Percentiles rank a stretch among this genome's conserved stretches.
Evolutionary conservation across 768 basidiomycete genomes (phyloP).

Genomic region (Lactarius sanguifluus): DNA sequence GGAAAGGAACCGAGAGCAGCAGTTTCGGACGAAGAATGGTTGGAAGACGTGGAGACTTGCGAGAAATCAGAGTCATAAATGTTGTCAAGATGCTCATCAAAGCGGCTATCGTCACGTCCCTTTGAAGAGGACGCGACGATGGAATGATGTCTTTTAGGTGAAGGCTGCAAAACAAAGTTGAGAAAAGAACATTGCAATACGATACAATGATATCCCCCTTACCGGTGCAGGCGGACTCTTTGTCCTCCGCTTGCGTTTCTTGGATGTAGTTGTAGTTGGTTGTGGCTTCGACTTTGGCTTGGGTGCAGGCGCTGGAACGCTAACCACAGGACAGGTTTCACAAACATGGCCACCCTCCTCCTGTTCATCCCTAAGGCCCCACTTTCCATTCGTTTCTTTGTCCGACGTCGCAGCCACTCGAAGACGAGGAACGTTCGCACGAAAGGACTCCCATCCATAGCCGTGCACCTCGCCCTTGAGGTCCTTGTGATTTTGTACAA

Average conservation of each 20-base stretch:
- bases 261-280: background rate
- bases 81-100: background rate
- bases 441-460: slow-evolving; percentile 48
- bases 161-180: background rate
- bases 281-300: background rate
- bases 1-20: background rate
- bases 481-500: slow-evolving; percentile 46
- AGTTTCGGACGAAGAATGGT: slow-evolving; percentile 33
- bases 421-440: slow-evolving; percentile 22
- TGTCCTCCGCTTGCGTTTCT: background rate
- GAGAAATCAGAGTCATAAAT: slow-evolving; percentile 60
- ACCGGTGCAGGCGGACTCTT: slow-evolving; percentile 3
- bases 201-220: background rate
- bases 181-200: background rate
- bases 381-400: slow-evolving; percentile 1
- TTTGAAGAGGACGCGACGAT: background rate
- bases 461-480: slow-evolving; percentile 41
- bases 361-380: slow-evolving; percentile 13
- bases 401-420: background rate
- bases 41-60: slow-evolving; percentile 44
- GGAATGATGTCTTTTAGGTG: background rate
- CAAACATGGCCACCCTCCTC: background rate
- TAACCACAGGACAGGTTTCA: background rate
- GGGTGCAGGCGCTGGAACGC: background rate
- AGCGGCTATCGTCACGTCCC: background rate